These are phyloP conservation scores for Talinum fruticosum DNA, from an alignment of 148 eudicot genomes.

Conservation along the genomic window DNA sequence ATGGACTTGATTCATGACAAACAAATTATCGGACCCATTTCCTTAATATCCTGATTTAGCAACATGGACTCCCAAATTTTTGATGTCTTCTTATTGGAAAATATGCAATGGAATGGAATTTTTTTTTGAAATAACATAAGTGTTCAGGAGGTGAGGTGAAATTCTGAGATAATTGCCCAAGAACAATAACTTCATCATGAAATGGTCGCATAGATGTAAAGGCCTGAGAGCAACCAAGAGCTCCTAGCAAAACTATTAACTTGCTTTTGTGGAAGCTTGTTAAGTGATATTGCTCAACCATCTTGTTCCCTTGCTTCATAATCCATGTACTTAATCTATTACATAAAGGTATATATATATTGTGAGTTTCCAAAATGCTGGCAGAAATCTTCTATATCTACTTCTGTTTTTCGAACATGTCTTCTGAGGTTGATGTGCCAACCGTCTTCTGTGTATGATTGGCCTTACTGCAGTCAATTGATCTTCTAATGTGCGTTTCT, in stretches of 20 bases:
- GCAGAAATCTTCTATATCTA: neutral
- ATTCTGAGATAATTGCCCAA: neutral
- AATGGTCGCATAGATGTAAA: neutral
- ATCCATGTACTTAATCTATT: neutral
- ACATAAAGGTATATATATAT: neutral
- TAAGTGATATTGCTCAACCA: neutral
- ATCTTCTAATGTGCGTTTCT: conserved; percentile 1
- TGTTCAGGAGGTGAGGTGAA: neutral
- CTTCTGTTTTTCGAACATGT: neutral
- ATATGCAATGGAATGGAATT: neutral
- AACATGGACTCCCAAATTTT: neutral
- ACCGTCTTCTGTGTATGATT: neutral
- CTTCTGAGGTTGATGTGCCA: neutral
- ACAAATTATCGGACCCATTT: neutral
- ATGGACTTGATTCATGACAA: neutral
- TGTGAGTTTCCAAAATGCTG: neutral
- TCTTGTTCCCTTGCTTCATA: neutral
- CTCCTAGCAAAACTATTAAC: neutral
- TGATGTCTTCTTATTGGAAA: neutral
- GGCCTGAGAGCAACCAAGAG: neutral
- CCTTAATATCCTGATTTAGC: neutral
- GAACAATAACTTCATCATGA: neutral
- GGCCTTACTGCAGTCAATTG: neutral
- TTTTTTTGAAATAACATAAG: neutral
- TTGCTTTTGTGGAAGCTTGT: neutral